phyloP scores from a whole-genome alignment of 2,329 filamentous ascomycete genomes.

The Colletotrichum sp. region DNA sequence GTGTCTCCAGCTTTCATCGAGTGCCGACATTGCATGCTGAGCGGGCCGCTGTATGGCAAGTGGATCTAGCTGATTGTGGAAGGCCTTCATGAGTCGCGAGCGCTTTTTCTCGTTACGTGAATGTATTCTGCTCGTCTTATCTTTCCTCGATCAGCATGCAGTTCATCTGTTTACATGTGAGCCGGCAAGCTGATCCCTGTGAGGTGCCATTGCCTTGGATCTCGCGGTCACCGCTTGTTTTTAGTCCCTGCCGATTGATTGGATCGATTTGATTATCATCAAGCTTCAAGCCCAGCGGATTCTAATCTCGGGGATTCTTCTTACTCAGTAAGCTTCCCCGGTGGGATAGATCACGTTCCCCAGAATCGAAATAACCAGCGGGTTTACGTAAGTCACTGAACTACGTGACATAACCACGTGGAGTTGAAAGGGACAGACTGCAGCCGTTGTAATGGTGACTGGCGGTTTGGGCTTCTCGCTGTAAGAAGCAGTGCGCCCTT shows the following conservation, averaged over 20 bases:
- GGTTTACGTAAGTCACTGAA: not conserved
- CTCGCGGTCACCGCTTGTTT: not conserved
- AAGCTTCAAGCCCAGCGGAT: not conserved
- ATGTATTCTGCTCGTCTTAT: not conserved
- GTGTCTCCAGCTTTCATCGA: not conserved
- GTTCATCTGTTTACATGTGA: not conserved
- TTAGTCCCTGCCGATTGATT: not conserved
- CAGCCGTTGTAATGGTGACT: not conserved
- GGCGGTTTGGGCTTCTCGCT: not conserved
- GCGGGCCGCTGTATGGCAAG: not conserved
- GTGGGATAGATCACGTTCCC: not conserved
- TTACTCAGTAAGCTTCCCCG: not conserved
- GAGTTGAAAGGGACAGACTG: not conserved
- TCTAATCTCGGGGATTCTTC: not conserved
- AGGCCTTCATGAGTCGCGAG: constrained; percentile 9
- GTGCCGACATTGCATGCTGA: not conserved
- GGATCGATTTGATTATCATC: not conserved
- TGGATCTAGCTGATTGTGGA: not conserved
- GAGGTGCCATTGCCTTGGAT: not conserved
- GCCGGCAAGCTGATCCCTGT: not conserved
- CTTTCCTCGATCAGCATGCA: not conserved
- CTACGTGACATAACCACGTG: not conserved
- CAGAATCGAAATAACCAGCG: not conserved
- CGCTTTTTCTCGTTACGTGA: not conserved
- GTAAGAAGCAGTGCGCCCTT: not conserved